A percentile compares a stretch with the other conserved stretches of the same genome.
Conservation (phyloP, 2,329 filamentous ascomycete species). For the Ophiostoma sp. region DNA sequence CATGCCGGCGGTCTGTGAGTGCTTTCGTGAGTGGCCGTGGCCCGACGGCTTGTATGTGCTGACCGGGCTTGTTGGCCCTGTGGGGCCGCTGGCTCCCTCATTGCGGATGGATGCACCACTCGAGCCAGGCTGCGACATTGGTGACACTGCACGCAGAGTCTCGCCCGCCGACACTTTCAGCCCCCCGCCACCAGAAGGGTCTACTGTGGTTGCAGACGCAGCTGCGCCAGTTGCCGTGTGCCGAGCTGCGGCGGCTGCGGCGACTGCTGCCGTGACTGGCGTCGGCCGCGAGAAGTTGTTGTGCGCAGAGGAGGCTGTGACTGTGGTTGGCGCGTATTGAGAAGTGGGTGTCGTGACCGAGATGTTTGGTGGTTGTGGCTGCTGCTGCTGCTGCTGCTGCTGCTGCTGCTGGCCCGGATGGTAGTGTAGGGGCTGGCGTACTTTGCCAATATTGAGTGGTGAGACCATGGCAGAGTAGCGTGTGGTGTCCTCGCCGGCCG, state of each 20-base stretch:
- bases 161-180: slow-evolving; percentile 25
- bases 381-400: slow-evolving; percentile 13
- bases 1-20: slow-evolving; percentile 68
- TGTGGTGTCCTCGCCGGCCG: slow-evolving; percentile 39
- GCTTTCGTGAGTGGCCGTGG: slow-evolving; percentile 51
- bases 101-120: slow-evolving; percentile 24
- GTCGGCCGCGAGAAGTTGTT: slow-evolving; percentile 56
- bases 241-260: slow-evolving; percentile 24
- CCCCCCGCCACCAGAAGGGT: neutral
- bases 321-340: slow-evolving; percentile 31
- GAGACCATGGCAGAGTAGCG: slow-evolving; percentile 21
- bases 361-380: slow-evolving; percentile 8
- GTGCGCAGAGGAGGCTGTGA: slow-evolving; percentile 34
- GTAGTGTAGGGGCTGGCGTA: slow-evolving; percentile 28
- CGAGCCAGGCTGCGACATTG: slow-evolving; percentile 38
- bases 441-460: slow-evolving; percentile 44
- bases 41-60: slow-evolving; percentile 24
- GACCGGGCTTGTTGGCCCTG: slow-evolving; percentile 29
- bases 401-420: slow-evolving; percentile 7
- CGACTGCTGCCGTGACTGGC: slow-evolving; percentile 33
- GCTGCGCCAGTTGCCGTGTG: slow-evolving; percentile 17
- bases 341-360: neutral
- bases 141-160: slow-evolving; percentile 37
- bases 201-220: neutral
- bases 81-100: slow-evolving; percentile 24